Evolutionary conservation across 495 filamentous ascomycete species (phyloP), one percentile per base, ranked within the genome.

Genomic region (Chaetomium cochliodes): DNA sequence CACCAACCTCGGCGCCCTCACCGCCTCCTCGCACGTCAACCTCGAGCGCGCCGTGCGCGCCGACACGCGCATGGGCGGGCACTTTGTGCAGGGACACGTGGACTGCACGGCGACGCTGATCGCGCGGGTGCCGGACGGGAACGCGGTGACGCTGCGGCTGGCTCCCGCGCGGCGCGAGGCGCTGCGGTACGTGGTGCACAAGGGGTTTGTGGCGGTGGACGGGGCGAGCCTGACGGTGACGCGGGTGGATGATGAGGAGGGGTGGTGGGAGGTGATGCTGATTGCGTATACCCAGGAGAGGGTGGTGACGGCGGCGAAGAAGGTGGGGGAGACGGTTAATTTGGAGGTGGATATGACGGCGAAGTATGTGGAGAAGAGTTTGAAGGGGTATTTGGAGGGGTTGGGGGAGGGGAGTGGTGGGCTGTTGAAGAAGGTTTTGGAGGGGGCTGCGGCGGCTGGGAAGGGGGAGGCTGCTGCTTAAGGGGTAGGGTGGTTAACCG

Each of bases 301-400:
- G 76, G 86, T 98, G 41, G 91, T 97, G 2, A 90, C 89, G 63
- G 91, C 90, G 12, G 77, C 74, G 13, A 98, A 99, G 84, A 80
- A 82, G 74, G 76, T 80, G n/a, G 93, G 96, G 1, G 92, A 97
- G 7, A 82, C 85, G 57, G 92, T 98, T 37, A 99, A 99, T 76
- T 88, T 98, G 20, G 96, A 99, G 82, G 96, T 98, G 58, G 96
- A 99, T 76, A 92, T 97, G 82, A 88, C 97, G 68, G 96, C 93
- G 5, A 99, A 99, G 83, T 97, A 98, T 74, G 93, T 97, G 22
- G 96, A 97, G 86, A 99, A 97, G 86, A 92, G 90, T 64, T 87
- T 92, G 68, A 77, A 80, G 57, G 88, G 84, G n/a, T 90, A 90
- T 64, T 78, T 92, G 67, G 79, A 79, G 49, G 80, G 80, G 9